Evolutionary conservation across 768 basidiomycete genomes (phyloP).

Genomic region (Lactarius evosmus): DNA sequence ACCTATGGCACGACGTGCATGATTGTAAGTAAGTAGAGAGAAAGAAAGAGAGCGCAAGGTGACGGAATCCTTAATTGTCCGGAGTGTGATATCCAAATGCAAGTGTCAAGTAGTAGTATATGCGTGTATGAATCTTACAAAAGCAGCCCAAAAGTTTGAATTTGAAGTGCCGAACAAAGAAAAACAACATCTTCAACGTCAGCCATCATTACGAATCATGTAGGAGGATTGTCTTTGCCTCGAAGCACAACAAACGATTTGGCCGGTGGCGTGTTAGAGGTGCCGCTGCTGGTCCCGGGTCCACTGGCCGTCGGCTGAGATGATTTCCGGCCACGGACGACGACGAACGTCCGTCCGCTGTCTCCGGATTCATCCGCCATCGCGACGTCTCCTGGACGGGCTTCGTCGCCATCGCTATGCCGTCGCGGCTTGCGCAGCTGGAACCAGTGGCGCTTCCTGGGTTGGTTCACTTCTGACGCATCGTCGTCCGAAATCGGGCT

Average conservation of each 20-base stretch:
- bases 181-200: not conserved
- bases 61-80: constrained; percentile 5
- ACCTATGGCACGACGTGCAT: constrained; percentile 5
- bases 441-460: constrained; percentile 28
- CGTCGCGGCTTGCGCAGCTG: constrained; percentile 27
- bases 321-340: constrained; percentile 31
- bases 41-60: constrained; percentile 3
- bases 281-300: not conserved
- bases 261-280: not conserved
- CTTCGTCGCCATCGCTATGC: constrained; percentile 24
- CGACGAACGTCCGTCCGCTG: constrained; percentile 35
- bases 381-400: not conserved
- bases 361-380: constrained; percentile 5
- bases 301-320: constrained; percentile 16
- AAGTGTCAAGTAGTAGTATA: constrained; percentile 3
- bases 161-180: not conserved
- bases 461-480: constrained; percentile 14
- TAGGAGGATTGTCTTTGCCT: constrained; percentile 38
- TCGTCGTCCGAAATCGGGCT: constrained; percentile 27
- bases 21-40: constrained; percentile 1
- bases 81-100: constrained; percentile 9
- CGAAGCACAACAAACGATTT: constrained; percentile 62
- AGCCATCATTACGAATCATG: constrained; percentile 1
- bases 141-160: not conserved
- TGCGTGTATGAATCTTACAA: constrained; percentile 11